These are phyloP conservation scores for Atkinsonella texensis DNA, from an alignment of 2,329 filamentous ascomycete genomes.

Conservation along the genomic window DNA sequence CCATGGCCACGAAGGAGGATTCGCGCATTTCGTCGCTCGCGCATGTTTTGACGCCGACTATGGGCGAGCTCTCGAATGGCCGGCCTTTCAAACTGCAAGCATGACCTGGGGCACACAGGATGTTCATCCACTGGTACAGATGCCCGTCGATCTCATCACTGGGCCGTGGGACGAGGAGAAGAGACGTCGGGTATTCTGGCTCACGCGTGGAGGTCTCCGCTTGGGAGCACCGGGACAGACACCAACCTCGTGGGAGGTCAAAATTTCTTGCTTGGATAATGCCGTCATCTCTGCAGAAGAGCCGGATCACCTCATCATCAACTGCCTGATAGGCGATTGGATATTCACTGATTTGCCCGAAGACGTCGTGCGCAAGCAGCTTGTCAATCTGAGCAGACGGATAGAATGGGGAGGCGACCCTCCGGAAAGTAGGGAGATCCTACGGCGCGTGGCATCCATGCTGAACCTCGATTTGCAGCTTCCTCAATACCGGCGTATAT, in stretches of 20 bases:
- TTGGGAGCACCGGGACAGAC: conserved; percentile 16
- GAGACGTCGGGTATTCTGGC: conserved; percentile 32
- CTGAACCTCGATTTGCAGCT: conserved; percentile 8
- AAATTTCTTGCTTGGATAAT: conserved; percentile 23
- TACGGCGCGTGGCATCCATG: conserved; percentile 10
- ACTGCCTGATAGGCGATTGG: conserved; percentile 19
- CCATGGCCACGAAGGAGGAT: conserved; percentile 14
- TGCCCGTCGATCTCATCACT: conserved; percentile 27
- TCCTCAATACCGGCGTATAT: conserved; percentile 3
- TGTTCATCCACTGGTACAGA: conserved; percentile 25
- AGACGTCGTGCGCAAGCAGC: conserved; percentile 17
- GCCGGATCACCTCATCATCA: conserved; percentile 18
- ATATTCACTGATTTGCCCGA: conserved; percentile 17
- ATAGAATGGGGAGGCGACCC: conserved; percentile 20
- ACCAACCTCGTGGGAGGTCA: conserved; percentile 28
- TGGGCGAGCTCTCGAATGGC: conserved; percentile 13
- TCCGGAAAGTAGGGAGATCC: conserved; percentile 12
- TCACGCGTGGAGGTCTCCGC: conserved; percentile 26
- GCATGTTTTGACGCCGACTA: conserved; percentile 27
- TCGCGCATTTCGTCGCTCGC: conserved; percentile 20
- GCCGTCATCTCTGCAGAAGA: conserved; percentile 19
- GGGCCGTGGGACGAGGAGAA: conserved; percentile 30
- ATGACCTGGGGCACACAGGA: conserved; percentile 18
- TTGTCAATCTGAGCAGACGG: conserved; percentile 15
- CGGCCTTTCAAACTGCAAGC: conserved; percentile 11